Percentiles rank a stretch among this genome's conserved stretches.
Evolutionary conservation across 1,139 yeast species (phyloP).

Genomic region (Candida sp.): DNA sequence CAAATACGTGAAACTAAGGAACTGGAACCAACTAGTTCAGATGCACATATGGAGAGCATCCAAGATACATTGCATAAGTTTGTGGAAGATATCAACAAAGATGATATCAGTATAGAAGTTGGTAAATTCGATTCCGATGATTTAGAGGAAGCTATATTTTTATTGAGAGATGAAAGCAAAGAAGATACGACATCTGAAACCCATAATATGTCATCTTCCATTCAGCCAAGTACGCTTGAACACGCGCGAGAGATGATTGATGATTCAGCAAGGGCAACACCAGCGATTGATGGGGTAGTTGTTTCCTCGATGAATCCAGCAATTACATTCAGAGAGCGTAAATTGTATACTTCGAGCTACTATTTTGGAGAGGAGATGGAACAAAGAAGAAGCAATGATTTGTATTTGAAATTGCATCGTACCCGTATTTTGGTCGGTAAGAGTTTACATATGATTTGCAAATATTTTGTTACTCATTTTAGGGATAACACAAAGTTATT

Average conservation of each 20-base stretch:
- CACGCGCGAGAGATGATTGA: slow-evolving; percentile 9
- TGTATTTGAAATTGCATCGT: slow-evolving; percentile 60
- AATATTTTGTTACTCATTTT: slow-evolving; percentile 45
- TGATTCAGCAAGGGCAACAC: slow-evolving; percentile 37
- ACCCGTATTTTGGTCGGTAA: slow-evolving; percentile 63
- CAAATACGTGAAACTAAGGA: slow-evolving; percentile 26
- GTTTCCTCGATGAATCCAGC: slow-evolving; percentile 43
- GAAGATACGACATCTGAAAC: slow-evolving; percentile 1
- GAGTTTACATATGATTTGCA: slow-evolving; percentile 58
- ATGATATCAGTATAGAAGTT: slow-evolving; percentile 9
- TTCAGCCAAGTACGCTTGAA: not conserved
- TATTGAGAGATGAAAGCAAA: slow-evolving; percentile 5
- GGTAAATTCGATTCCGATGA: slow-evolving; percentile 16
- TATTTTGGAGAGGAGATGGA: slow-evolving; percentile 52
- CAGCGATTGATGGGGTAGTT: slow-evolving; percentile 41
- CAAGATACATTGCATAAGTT: slow-evolving; percentile 37
- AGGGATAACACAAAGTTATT: slow-evolving; percentile 71
- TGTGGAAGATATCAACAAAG: slow-evolving; percentile 34
- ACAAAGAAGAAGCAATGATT: slow-evolving; percentile 44
- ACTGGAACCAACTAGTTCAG: slow-evolving; percentile 20
- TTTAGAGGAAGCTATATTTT: slow-evolving; percentile 7
- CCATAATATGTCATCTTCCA: not conserved
- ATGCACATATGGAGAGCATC: slow-evolving; percentile 24
- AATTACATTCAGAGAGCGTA: slow-evolving; percentile 56
- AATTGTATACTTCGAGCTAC: slow-evolving; percentile 57